Evolutionary conservation across 2,329 filamentous ascomycete species (phyloP), one percentile per base, ranked within the genome.

Genomic region (Aspergillus terreus): DNA sequence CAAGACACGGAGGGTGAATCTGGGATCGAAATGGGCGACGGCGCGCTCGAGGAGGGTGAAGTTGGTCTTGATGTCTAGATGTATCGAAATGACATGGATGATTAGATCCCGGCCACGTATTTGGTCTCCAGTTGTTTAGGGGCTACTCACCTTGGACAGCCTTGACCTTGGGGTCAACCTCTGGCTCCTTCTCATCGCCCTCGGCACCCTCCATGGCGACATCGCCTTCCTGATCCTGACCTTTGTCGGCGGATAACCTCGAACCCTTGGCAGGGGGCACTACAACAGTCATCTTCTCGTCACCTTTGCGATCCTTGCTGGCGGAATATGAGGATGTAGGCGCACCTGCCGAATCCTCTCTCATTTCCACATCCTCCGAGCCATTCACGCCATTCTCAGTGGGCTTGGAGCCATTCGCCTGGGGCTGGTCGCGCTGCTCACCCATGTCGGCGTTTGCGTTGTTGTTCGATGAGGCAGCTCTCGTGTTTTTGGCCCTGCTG

Each of bases 1-100:
- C 58, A 99, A 83, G 56, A 94, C 94, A 68, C 94, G 85, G 58
- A 99, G 87, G 51, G 92, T 90, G 76, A 96, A 99, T 78, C 94
- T 86, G 53, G 92, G 85, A 75, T 99, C 94, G 72, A 97, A 99
- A 64, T 95, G 84, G 59, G 86, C 81, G 58, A 99, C 92, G 60
- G 92, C 94, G 66, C 91, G 88, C 67, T 96, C 92, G 67, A 99
- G 82, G 59, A 99, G 82, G 47, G 84, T 83, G 69, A 96, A 96
- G 76, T 95, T 96, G 80, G 83, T 86, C 76, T 92, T 94, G 77
- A 99, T 95, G 73, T 96, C 94, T 97, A 68, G 14, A 43, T 25
- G 27, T 2, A 42, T 19, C 15, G 6, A 17, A 40, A 19, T 36
- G 15, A 42, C 9, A 38, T 4, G n/a, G 15, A 44, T 14, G 45